These are phyloP conservation scores for Agrostemma githago DNA, from an alignment of 148 eudicot genomes.

Conservation along the genomic window DNA sequence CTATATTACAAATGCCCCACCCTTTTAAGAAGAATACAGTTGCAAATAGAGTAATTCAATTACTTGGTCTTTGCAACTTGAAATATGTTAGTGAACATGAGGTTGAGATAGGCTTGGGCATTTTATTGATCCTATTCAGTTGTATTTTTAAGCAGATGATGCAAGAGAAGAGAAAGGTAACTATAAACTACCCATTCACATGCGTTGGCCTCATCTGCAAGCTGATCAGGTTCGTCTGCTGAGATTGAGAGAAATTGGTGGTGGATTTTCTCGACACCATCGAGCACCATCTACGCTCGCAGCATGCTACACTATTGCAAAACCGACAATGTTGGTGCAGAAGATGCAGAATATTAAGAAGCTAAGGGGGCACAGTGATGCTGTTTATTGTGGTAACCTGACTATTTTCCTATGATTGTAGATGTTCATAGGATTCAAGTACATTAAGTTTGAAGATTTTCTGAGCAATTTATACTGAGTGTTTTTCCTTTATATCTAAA, in stretches of 20 bases:
- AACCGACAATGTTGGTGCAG: constrained; percentile 93
- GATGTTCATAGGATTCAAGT: not conserved
- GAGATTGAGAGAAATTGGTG: constrained; percentile 90
- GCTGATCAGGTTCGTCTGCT: constrained; percentile 89
- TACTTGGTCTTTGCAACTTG: too few species aligned
- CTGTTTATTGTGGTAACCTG: constrained; percentile 91
- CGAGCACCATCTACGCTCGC: constrained; percentile 87
- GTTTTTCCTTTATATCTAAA: not conserved
- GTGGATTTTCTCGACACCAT: constrained; percentile 90
- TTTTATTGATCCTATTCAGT: not conserved
- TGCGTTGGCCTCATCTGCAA: constrained; percentile 91
- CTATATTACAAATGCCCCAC: not conserved
- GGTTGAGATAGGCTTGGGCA: not conserved
- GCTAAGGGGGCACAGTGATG: constrained; percentile 81
- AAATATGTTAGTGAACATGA: too few species aligned
- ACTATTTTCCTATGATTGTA: constrained; percentile 4
- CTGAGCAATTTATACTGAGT: not conserved
- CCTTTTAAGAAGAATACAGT: not conserved
- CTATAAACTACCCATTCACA: constrained; percentile 42
- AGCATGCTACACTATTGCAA: constrained; percentile 88
- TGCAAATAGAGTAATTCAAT: not conserved
- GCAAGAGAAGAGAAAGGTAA: constrained; percentile 33
- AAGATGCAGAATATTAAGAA: constrained; percentile 81
- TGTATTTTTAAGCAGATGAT: constrained; percentile 43
- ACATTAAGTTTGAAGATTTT: not conserved